Evolutionary conservation across 306 rosid species (phyloP), one percentile per base, ranked within the genome.

Genomic region (Chamaecrista fasciculata): DNA sequence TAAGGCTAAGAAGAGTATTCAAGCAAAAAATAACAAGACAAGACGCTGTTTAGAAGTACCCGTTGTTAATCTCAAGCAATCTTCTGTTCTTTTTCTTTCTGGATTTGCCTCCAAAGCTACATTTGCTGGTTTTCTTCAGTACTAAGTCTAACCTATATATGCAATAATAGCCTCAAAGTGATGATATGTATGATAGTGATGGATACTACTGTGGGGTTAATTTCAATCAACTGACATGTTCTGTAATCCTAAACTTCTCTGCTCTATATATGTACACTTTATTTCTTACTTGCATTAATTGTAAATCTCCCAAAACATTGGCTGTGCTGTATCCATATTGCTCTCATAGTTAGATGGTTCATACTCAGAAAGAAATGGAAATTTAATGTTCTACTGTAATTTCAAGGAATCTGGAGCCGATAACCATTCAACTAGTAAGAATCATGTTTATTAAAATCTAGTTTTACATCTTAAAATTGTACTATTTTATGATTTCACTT

Each of bases 51-150:
- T 78, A 20, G 70, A 74, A 23, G 70, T 84, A 23, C 87, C 89
- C 0, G 79, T 76, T 26, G 85, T 84, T 59, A 86, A 75, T 77
- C 70, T 84, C 28, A 89, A 86, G 36, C 86, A 79, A 4, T 82
- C 90, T 23, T 84, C 79, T 75, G 71, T 75, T 6, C 53, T 89
- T 5, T 81, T 86, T 70, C 67, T 86, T 64, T 31, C 81, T 55
- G 87, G 80, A 16, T 59, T 86, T 75, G 85, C 81, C 37, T 79
- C 92, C 67, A 84, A 79, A 79, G 82, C 83, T 20, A 82, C 82
- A 55, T 80, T 84, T 63, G 80, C 69, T 36, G 86, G 83, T 18
- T 77, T 81, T 62, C 91, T 88, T 78, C 82, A 84, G 57, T 69
- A 66, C 77, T 80, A 80, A 70, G 48, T 11, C 26, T 24, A 28